Conservation (phyloP, 1,284 basidiomycete genomes). For the Hemileia vastatrix region DNA sequence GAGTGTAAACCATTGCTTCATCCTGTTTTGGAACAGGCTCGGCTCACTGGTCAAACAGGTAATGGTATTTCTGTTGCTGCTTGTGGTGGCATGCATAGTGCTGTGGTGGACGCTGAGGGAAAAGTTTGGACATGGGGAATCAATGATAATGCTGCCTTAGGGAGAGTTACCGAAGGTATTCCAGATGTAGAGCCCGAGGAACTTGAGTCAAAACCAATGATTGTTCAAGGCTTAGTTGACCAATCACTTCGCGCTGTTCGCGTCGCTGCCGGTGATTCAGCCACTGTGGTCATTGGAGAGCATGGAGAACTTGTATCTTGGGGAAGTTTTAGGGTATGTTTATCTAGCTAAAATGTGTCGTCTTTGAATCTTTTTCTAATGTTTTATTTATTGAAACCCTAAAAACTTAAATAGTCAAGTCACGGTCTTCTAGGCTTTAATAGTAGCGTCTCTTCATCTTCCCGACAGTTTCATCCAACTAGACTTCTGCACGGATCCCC, state of each 20-base stretch:
- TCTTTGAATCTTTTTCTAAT: background rate
- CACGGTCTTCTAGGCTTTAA: conserved; percentile 82
- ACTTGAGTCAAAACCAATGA: conserved; percentile 64
- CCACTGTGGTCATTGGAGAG: conserved; percentile 67
- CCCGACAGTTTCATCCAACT: conserved; percentile 48
- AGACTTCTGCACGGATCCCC: conserved; percentile 44
- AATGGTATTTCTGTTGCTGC: too few species aligned
- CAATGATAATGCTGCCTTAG: conserved; percentile 84
- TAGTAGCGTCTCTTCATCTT: conserved; percentile 48
- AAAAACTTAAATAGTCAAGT: conserved; percentile 49
- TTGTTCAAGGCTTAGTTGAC: conserved; percentile 60
- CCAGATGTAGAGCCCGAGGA: conserved; percentile 67
- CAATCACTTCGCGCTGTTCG: conserved; percentile 64
- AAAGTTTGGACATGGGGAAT: conserved; percentile 59
- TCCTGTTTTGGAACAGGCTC: conserved; percentile 8
- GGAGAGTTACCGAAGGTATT: conserved; percentile 64
- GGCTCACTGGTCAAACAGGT: background rate
- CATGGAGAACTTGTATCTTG: conserved; percentile 73
- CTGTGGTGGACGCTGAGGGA: conserved; percentile 73
- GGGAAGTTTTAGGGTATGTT: conserved; percentile 80
- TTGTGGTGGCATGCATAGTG: conserved; percentile 72
- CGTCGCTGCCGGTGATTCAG: conserved; percentile 71
- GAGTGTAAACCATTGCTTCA: conserved; percentile 12
- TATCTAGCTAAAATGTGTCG: background rate
- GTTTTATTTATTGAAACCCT: background rate